A percentile compares a stretch with the other conserved stretches of the same genome.
Conservation (phyloP, 1,139 yeast species). For the Taphrina sp. region DNA sequence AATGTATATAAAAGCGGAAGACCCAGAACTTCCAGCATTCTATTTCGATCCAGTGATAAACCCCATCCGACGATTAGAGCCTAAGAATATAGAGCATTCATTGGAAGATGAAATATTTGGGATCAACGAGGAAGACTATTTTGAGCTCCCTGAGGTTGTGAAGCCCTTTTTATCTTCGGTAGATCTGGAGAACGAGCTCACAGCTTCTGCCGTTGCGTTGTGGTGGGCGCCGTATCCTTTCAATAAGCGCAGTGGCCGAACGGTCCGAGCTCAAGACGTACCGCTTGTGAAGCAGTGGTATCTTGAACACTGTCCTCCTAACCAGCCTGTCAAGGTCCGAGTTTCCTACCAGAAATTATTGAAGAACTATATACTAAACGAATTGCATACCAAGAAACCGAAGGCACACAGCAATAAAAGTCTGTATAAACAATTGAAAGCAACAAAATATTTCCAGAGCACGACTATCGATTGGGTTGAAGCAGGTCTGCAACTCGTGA, state of each 20-base stretch:
- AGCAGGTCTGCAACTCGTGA: conserved; percentile 90
- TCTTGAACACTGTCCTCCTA: conserved; percentile 61
- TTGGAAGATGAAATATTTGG: conserved; percentile 39
- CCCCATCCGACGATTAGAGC: conserved; percentile 51
- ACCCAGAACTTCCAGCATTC: conserved; percentile 58
- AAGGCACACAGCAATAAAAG: conserved; percentile 53
- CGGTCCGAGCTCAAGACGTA: conserved; percentile 84
- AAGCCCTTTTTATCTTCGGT: conserved; percentile 54
- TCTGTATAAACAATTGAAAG: conserved; percentile 64
- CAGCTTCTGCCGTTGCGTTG: conserved; percentile 61
- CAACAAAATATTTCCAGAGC: conserved; percentile 85
- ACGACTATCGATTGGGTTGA: conserved; percentile 97
- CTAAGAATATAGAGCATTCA: conserved; percentile 39
- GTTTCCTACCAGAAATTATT: conserved; percentile 84
- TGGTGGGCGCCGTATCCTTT: conserved; percentile 86
- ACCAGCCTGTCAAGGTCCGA: conserved; percentile 69
- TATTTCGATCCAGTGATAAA: conserved; percentile 55
- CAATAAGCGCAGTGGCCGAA: conserved; percentile 67
- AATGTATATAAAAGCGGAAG: conserved; percentile 52
- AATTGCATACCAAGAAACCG: conserved; percentile 55
- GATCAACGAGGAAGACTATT: conserved; percentile 46
- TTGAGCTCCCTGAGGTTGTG: conserved; percentile 48
- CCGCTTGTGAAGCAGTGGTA: conserved; percentile 83
- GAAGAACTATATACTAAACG: conserved; percentile 70
- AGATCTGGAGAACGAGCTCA: conserved; percentile 51